Percentiles rank a stretch among this genome's conserved stretches.
Conservation (phyloP, 176 grass and related monocot genomes). For the Oryza meridionalis region DNA sequence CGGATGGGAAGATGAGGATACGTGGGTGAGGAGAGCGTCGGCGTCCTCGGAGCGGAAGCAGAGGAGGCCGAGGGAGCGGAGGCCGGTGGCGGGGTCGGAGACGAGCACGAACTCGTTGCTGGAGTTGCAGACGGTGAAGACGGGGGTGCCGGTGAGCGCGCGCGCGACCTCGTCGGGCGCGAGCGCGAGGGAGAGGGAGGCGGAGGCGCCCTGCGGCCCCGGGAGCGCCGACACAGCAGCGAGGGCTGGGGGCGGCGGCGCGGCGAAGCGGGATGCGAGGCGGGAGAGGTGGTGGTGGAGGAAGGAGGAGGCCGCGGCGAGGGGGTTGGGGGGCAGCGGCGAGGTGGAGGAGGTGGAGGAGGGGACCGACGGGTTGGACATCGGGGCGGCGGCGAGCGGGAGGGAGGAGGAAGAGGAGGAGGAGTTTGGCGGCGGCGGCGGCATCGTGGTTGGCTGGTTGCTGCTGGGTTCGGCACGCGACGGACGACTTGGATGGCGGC, state of each 20-base stretch:
- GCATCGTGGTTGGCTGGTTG: conserved; percentile 17
- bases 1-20: conserved; percentile 5
- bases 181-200: conserved; percentile 62
- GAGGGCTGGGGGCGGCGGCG: conserved; percentile 44
- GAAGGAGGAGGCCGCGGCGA: conserved; percentile 64
- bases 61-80: conserved; percentile 82
- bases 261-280: conserved; percentile 52
- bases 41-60: conserved; percentile 89
- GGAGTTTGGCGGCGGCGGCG: conserved; percentile 45
- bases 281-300: conserved; percentile 58
- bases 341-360: not conserved
- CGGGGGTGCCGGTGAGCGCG: conserved; percentile 70
- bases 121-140: conserved; percentile 90
- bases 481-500: not conserved
- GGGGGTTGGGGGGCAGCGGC: conserved; percentile 38
- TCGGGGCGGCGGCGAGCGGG: conserved; percentile 64
- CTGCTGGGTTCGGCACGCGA: conserved; percentile 23
- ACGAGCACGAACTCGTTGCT: conserved; percentile 95
- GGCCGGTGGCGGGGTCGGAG: conserved; percentile 75
- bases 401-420: conserved; percentile 46
- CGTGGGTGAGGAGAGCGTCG: conserved; percentile 78
- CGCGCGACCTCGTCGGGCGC: conserved; percentile 67
- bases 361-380: conserved; percentile 28
- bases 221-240: conserved; percentile 14
- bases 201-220: conserved; percentile 40